Conservation (phyloP, 208 protist species). For the Trypanosoma cruzi region DNA sequence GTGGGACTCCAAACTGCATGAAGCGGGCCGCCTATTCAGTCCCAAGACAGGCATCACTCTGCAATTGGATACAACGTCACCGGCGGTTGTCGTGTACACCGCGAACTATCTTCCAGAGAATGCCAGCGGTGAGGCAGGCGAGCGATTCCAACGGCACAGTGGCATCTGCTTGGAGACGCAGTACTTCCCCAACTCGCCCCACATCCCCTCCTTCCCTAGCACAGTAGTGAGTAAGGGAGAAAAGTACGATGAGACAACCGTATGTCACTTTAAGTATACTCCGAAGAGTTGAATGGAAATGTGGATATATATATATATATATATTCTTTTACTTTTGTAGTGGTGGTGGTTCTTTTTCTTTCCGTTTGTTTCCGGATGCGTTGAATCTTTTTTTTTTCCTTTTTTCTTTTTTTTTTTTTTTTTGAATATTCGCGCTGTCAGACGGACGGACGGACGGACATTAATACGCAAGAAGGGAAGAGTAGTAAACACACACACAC, state of each 20-base stretch:
- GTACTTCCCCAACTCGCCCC: constrained; percentile 46
- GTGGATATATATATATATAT: constrained; percentile 17
- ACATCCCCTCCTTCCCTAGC: constrained; percentile 37
- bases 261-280: background rate
- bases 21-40: constrained; percentile 43
- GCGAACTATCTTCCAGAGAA: constrained; percentile 56
- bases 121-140: constrained; percentile 36
- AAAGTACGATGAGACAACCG: constrained; percentile 37
- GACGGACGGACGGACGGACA: background rate
- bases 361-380: background rate
- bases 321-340: constrained; percentile 15
- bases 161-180: constrained; percentile 52
- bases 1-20: constrained; percentile 33
- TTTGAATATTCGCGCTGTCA: background rate
- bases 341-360: background rate
- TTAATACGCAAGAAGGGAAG: background rate
- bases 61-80: constrained; percentile 63
- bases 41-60: constrained; percentile 53
- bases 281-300: background rate
- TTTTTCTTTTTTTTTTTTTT: background rate
- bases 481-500: too few relatives aligned
- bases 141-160: constrained; percentile 52
- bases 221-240: constrained; percentile 44
- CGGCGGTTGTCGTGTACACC: constrained; percentile 69
- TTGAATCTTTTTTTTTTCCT: background rate